Base-by-base conservation (phyloP, 257 asterid genomes). In the Primulina huaijiensis region DNA sequence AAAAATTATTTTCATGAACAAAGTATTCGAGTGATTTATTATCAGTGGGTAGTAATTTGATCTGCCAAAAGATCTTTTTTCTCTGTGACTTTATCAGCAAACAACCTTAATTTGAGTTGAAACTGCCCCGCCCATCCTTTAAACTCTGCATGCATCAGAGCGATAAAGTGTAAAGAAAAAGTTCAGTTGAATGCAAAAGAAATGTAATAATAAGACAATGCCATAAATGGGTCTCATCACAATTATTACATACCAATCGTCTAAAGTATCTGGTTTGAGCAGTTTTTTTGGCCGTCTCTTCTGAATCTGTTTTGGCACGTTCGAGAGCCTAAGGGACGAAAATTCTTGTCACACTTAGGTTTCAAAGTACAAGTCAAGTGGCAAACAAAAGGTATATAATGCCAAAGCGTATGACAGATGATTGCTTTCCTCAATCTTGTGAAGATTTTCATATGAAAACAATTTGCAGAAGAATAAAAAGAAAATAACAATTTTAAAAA, bases 231-330 rank as follows among this genome's bases (percentile, higher is more conserved):
- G 56, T 50, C 5, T 50, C 56, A 4, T 5, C 20, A 50, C 19
- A 16, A 16, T 5, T 6, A 60, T 33, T 53, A 67, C 88, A 35
- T 72, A 87, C 96, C 95, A 87, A 16, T 80, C 91, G 76, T 69
- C 86, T 89, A 71, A 92, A 89, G 63, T 95, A 82, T 74, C 87
- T 74, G 72, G 27, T 80, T 62, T 76, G 86, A 59, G 77, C 76
- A 43, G 57, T 62, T 69, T 69, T 82, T 65, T 80, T 77, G 66
- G 80, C 72, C 67, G 74, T 78, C 79, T 87, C 56, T 50, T 50
- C 96, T 14, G 79, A 75, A 74, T 87, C 95, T 33, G 95, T 90
- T 79, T 78, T 92, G 71, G 98, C 96, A 73, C 94, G 92, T 79
- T 89, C 95, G 38, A 92, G 82, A 61, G 95, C 89, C 96, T 89